Base-by-base conservation (phyloP, 805 yeast species). In the Kluyveromyces aestuarii region DNA sequence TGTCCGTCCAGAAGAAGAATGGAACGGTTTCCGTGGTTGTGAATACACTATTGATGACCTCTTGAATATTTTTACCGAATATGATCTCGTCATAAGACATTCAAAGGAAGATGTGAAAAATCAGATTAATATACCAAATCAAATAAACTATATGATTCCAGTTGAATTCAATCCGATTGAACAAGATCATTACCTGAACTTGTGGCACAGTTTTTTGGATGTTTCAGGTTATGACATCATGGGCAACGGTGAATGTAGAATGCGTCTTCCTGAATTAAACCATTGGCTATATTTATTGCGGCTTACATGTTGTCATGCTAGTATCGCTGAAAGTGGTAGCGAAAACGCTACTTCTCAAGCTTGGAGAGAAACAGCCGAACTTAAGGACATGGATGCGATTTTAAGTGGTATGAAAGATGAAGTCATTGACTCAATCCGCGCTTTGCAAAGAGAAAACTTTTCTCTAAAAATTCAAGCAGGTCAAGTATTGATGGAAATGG, bases 241-340 rank as follows among this genome's bases (percentile, higher is more conserved):
- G 57, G 77, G 75, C 8, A 64, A 69, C 33, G 81, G 81, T 14
- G 70, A 70, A 39, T 83, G 84, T 0, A 61, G 71, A 1, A 72
- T 54, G 73, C 79, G 78, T 72, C 74, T 52, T 73, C 78, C 4
- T 57, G 79, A 14, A 52, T 76, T 86, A 81, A 72, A 85, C 45
- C 69, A 69, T 10, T 87, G 96, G 93, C 68, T 91, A 8, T 70
- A 73, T 6, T 71, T 76, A 44, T 66, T 91, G 27, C 72, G 98
- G 35, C 88, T 86, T 57, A 73, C 86, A 0, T 91, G 97, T 56
- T 86, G 93, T 50, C 95, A 87, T 66, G 87, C 96, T 0, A 77
- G 56, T 44, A 64, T 53, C 52, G 65, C 56, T 37, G 48, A 49
- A 18, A 48, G 41, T 44, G 51, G 48, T 16, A 25, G 30, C n/a